phyloP scores from a whole-genome alignment of 2,329 filamentous ascomycete species.

The Dactylellina drechsleri region DNA sequence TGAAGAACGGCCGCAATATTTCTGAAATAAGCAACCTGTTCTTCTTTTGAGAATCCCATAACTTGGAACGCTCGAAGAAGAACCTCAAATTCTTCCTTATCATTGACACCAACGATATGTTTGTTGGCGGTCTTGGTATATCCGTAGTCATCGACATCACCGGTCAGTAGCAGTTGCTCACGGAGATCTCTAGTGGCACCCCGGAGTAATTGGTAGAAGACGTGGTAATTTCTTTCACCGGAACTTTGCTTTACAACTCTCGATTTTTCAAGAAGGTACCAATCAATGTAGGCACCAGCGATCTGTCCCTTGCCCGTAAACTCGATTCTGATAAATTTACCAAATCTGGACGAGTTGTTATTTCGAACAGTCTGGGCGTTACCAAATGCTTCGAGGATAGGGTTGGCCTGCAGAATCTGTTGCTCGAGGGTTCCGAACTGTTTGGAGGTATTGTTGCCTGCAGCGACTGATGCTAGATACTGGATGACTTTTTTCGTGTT shows the following conservation, averaged over 20 bases:
- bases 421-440: conserved; percentile 88
- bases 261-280: conserved; percentile 98
- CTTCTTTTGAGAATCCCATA: conserved; percentile 89
- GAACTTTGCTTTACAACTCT: conserved; percentile 87
- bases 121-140: conserved; percentile 94
- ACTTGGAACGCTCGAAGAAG: conserved; percentile 91
- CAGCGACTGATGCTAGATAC: conserved; percentile 92
- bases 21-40: conserved; percentile 82
- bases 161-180: conserved; percentile 78
- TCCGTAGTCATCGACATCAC: conserved; percentile 83
- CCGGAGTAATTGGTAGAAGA: conserved; percentile 94
- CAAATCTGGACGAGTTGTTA: conserved; percentile 97
- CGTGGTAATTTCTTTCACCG: conserved; percentile 93
- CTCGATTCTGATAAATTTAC: conserved; percentile 98
- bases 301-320: conserved; percentile 90
- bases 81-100: conserved; percentile 86
- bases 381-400: conserved; percentile 96
- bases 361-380: conserved; percentile 98
- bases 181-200: conserved; percentile 80
- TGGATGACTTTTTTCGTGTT: conserved; percentile 99
- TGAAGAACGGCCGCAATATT: conserved; percentile 93
- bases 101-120: conserved; percentile 87
- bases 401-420: conserved; percentile 94
- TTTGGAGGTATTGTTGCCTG: conserved; percentile 76
- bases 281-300: conserved; percentile 95